phyloP scores from a whole-genome alignment of 768 basidiomycete species.

The Pulveroboletus ravenelii region DNA sequence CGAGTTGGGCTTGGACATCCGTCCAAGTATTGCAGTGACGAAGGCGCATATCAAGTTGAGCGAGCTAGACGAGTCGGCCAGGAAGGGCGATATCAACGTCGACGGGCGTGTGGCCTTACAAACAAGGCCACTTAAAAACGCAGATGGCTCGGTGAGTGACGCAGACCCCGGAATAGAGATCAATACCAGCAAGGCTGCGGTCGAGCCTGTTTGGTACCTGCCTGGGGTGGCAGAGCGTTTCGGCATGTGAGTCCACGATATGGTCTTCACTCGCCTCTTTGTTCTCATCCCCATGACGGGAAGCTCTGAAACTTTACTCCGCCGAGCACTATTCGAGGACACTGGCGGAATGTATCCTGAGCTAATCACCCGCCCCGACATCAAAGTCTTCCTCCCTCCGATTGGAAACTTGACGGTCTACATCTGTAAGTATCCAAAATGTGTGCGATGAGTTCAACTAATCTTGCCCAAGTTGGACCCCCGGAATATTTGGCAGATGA shows the following conservation, averaged over 20 bases:
- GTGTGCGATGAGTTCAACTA: not conserved
- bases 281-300: not conserved
- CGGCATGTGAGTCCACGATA: slow-evolving; percentile 60
- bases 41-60: slow-evolving; percentile 91
- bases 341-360: slow-evolving; percentile 97
- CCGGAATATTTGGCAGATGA: slow-evolving; percentile 73
- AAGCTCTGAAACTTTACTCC: slow-evolving; percentile 78
- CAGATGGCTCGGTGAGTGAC: slow-evolving; percentile 54
- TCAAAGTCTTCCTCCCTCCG: slow-evolving; percentile 93
- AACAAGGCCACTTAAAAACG: slow-evolving; percentile 58
- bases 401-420: slow-evolving; percentile 91
- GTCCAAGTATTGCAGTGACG: slow-evolving; percentile 92
- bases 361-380: slow-evolving; percentile 89
- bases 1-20: slow-evolving; percentile 68
- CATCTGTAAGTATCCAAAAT: slow-evolving; percentile 55
- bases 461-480: slow-evolving; percentile 59
- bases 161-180: slow-evolving; percentile 82
- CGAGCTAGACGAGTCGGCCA: slow-evolving; percentile 81
- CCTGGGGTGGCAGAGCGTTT: slow-evolving; percentile 94
- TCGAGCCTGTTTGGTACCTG: slow-evolving; percentile 95
- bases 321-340: slow-evolving; percentile 93
- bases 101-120: slow-evolving; percentile 82
- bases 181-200: slow-evolving; percentile 84
- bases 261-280: not conserved
- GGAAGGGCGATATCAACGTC: slow-evolving; percentile 63